Percentiles rank a stretch among this genome's conserved stretches.
phyloP scores from a whole-genome alignment of 2,329 filamentous ascomycete species.

The Cephalotrichum gorgonifer region DNA sequence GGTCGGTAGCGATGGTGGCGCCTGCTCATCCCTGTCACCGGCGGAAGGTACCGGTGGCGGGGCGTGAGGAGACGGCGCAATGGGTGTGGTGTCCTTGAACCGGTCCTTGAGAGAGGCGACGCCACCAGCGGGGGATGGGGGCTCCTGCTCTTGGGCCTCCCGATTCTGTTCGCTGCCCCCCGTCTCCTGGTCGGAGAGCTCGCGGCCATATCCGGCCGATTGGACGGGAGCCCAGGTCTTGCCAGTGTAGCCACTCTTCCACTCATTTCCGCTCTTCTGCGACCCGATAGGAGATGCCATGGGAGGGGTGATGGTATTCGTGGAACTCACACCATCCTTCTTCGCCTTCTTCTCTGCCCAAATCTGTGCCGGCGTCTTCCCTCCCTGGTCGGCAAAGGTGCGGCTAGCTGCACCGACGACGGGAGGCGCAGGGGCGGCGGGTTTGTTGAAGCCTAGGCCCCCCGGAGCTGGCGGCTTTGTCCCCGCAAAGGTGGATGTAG shows the following conservation, averaged over 20 bases:
- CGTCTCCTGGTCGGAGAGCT: slow-evolving; percentile 51
- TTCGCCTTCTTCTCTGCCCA: slow-evolving; percentile 97
- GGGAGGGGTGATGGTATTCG: slow-evolving; percentile 28
- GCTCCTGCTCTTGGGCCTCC: slow-evolving; percentile 26
- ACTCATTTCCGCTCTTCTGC: slow-evolving; percentile 65
- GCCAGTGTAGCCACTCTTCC: slow-evolving; percentile 85
- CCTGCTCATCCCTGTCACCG: not conserved
- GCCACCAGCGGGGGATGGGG: slow-evolving; percentile 41
- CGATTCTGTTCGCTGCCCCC: slow-evolving; percentile 29
- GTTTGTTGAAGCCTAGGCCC: slow-evolving; percentile 52
- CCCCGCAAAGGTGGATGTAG: slow-evolving; percentile 59
- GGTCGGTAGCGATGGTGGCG: slow-evolving; percentile 43
- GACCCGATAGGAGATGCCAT: slow-evolving; percentile 45
- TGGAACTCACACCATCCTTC: slow-evolving; percentile 43
- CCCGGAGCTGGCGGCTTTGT: slow-evolving; percentile 81
- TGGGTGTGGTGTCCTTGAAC: slow-evolving; percentile 68
- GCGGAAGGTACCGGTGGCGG: slow-evolving; percentile 19
- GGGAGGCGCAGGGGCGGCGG: slow-evolving; percentile 39
- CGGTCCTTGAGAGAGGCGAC: slow-evolving; percentile 70
- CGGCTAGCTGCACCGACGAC: slow-evolving; percentile 74
- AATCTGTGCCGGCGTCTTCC: slow-evolving; percentile 91
- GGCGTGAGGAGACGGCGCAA: slow-evolving; percentile 39
- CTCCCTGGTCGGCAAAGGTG: slow-evolving; percentile 88
- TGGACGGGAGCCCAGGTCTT: slow-evolving; percentile 86
- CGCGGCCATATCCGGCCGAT: slow-evolving; percentile 57